These are phyloP conservation scores for Wilcoxina mikolae DNA, from an alignment of 495 filamentous ascomycete genomes.

Conservation along the genomic window DNA sequence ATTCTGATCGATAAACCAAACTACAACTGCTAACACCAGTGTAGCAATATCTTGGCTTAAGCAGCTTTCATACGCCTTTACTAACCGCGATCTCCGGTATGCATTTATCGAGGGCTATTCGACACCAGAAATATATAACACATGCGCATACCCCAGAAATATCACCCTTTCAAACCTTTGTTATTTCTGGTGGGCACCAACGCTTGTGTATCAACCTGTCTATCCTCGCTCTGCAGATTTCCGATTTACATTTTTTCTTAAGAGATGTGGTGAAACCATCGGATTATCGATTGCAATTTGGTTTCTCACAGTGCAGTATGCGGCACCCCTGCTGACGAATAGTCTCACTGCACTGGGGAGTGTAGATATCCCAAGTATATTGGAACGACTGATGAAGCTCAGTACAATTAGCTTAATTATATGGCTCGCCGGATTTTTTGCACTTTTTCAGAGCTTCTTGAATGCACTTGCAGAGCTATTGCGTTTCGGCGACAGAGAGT, in stretches of 20 bases:
- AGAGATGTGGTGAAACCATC: slow-evolving; percentile 61
- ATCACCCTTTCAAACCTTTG: slow-evolving; percentile 70
- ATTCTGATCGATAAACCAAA: background rate
- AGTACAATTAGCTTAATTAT: slow-evolving; percentile 86
- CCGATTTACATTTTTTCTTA: slow-evolving; percentile 72
- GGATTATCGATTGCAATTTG: slow-evolving; percentile 75
- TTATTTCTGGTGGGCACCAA: slow-evolving; percentile 97
- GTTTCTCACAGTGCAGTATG: slow-evolving; percentile 85
- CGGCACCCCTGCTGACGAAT: slow-evolving; percentile 73
- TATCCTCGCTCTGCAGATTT: slow-evolving; percentile 70
- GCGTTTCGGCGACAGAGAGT: slow-evolving; percentile 79
- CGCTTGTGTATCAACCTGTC: slow-evolving; percentile 88
- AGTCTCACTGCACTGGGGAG: slow-evolving; percentile 69
- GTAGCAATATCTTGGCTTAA: slow-evolving; percentile 86
- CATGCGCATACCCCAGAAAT: slow-evolving; percentile 81
- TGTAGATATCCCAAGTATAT: slow-evolving; percentile 65
- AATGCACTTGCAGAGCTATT: slow-evolving; percentile 87
- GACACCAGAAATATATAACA: slow-evolving; percentile 61
- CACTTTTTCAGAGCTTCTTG: slow-evolving; percentile 74
- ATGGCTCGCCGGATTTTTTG: slow-evolving; percentile 95
- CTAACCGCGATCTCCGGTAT: slow-evolving; percentile 86
- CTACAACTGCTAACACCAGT: background rate
- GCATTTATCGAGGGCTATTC: slow-evolving; percentile 61
- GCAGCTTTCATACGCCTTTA: slow-evolving; percentile 86
- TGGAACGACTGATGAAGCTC: slow-evolving; percentile 85